Conservation (phyloP, 2,329 filamentous ascomycete genomes). For the Xylariaceae sp. region DNA sequence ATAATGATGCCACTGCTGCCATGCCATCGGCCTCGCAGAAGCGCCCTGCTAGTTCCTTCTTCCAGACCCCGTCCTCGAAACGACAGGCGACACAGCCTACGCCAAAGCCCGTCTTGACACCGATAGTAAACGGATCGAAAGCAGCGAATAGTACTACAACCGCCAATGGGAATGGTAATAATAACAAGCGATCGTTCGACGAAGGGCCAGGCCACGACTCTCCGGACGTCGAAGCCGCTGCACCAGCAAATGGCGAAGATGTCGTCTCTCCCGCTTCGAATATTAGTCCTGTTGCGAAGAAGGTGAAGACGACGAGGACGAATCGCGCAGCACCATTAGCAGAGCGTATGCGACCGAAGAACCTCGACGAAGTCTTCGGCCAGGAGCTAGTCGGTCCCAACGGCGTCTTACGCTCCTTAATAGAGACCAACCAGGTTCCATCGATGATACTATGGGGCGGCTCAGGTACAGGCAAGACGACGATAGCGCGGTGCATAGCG, state of each 20-base stretch:
- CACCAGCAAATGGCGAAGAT: constrained; percentile 20
- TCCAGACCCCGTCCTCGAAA: constrained; percentile 58
- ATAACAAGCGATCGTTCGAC: constrained; percentile 49
- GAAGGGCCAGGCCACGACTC: constrained; percentile 43
- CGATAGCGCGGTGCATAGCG: constrained; percentile 88
- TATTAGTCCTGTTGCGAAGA: constrained; percentile 56
- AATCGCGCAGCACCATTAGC: constrained; percentile 77
- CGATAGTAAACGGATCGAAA: constrained; percentile 35
- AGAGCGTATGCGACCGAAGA: constrained; percentile 85
- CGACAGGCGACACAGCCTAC: constrained; percentile 45
- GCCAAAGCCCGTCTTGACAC: constrained; percentile 30
- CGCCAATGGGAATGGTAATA: constrained; percentile 24
- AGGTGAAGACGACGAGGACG: constrained; percentile 63
- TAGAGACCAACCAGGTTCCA: constrained; percentile 80
- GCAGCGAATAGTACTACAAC: too few species aligned
- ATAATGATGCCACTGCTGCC: too few species aligned
- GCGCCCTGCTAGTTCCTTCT: constrained; percentile 55
- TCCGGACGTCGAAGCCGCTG: constrained; percentile 20
- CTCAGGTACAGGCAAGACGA: constrained; percentile 80
- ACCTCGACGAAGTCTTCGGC: constrained; percentile 80
- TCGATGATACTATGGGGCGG: constrained; percentile 94
- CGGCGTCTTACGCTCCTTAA: constrained; percentile 81
- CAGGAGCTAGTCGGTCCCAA: constrained; percentile 84
- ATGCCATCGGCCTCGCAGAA: constrained; percentile 47
- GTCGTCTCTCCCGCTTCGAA: constrained; percentile 24